Evolutionary conservation across 2,329 filamentous ascomycete genomes (phyloP).

Genomic region (Epichloe gansuensis): DNA sequence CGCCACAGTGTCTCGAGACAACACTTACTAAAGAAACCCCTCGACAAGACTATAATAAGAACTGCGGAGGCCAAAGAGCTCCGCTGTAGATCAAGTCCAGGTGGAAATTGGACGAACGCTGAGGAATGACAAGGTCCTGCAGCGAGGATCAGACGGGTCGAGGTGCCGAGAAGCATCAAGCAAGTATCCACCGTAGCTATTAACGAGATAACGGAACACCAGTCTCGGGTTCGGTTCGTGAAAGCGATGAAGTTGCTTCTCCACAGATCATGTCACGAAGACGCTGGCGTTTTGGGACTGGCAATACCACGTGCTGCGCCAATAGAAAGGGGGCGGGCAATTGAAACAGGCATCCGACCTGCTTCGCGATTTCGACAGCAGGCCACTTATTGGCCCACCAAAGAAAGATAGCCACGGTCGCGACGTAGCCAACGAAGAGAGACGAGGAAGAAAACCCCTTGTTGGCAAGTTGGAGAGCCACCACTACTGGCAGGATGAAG

Average conservation of each 20-base stretch:
- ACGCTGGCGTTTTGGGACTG: not conserved
- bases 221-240: not conserved
- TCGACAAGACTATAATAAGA: not conserved
- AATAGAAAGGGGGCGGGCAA: not conserved
- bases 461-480: not conserved
- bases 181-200: conserved; percentile 2
- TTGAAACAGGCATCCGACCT: not conserved
- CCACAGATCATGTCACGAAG: not conserved
- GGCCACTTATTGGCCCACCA: not conserved
- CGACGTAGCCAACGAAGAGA: not conserved
- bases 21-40: not conserved
- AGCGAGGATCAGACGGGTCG: not conserved
- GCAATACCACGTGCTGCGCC: not conserved
- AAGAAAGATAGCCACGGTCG: not conserved
- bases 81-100: not conserved
- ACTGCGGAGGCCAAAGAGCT: conserved; percentile 2
- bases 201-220: not conserved
- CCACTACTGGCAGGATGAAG: not conserved
- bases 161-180: not conserved
- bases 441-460: no score
- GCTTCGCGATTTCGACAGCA: not conserved
- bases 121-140: conserved; percentile 6
- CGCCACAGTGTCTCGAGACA: not conserved
- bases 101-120: conserved; percentile 2
- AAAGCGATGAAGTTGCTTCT: not conserved